A percentile compares a stretch with the other conserved stretches of the same genome.
Evolutionary conservation across 495 filamentous ascomycete genomes (phyloP).

Genomic region (Patellaria atrata): DNA sequence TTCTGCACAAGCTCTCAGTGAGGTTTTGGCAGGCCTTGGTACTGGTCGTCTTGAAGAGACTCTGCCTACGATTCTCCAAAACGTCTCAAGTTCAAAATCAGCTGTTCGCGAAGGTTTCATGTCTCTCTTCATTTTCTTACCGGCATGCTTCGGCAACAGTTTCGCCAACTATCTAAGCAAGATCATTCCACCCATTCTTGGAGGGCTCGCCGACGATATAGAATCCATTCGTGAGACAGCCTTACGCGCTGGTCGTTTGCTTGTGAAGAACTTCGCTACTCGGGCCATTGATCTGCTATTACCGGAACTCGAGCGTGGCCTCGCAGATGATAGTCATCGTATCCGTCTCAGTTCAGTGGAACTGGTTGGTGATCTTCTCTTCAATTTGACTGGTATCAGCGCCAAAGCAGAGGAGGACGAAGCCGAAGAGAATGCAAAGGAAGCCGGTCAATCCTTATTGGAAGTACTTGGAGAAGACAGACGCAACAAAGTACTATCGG

Average conservation of each 20-base stretch:
- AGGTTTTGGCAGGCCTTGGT: conserved; percentile 89
- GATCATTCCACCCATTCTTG: conserved; percentile 91
- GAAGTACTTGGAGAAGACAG: conserved; percentile 92
- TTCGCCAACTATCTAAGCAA: conserved; percentile 90
- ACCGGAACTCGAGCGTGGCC: conserved; percentile 85
- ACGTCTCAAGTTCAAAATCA: conserved; percentile 80
- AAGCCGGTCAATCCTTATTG: conserved; percentile 78
- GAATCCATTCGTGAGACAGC: conserved; percentile 92
- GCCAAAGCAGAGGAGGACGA: conserved; percentile 68
- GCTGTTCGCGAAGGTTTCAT: conserved; percentile 95
- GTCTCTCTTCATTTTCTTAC: conserved; percentile 97
- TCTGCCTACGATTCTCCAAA: conserved; percentile 89
- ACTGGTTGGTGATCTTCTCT: conserved; percentile 88
- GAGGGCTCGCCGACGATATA: conserved; percentile 87
- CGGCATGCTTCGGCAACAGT: conserved; percentile 96
- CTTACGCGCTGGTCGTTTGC: conserved; percentile 74
- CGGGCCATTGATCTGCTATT: conserved; percentile 86
- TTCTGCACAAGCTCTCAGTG: conserved; percentile 90
- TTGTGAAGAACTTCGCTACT: conserved; percentile 96
- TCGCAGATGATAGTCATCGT: conserved; percentile 90
- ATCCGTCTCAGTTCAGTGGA: conserved; percentile 97
- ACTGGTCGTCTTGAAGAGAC: conserved; percentile 89
- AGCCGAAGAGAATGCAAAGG: conserved; percentile 62
- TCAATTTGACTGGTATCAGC: conserved; percentile 93
- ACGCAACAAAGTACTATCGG: conserved; percentile 86